These are phyloP conservation scores for Musa beccarii DNA, from an alignment of 176 grass and related monocot genomes.

Conservation along the genomic window DNA sequence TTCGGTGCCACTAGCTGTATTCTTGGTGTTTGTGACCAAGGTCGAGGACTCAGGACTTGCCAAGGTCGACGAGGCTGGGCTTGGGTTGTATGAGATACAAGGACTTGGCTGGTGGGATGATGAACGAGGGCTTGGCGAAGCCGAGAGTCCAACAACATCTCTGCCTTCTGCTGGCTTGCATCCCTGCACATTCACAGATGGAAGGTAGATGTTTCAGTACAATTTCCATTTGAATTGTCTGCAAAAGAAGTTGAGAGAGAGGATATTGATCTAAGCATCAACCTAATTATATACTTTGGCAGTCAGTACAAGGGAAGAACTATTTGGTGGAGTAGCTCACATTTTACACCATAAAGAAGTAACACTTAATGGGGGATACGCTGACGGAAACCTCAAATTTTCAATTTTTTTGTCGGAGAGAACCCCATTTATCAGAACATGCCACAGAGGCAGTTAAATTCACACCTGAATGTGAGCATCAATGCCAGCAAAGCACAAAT, in stretches of 20 bases:
- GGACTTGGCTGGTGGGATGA: constrained; percentile 25
- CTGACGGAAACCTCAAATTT: no score
- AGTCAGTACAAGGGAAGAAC: neutral
- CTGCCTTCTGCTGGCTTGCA: neutral
- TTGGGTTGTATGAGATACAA: constrained; percentile 13
- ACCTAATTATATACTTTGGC: neutral
- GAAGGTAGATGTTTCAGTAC: neutral
- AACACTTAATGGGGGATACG: no score
- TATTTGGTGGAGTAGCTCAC: neutral
- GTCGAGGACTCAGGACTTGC: constrained; percentile 17
- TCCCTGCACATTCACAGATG: constrained; percentile 10
- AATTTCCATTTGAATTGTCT: neutral
- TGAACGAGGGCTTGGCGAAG: constrained; percentile 17
- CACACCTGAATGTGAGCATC: no score
- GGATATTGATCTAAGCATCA: no score
- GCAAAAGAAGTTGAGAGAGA: neutral
- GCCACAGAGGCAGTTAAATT: no score
- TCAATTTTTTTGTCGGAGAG: no score
- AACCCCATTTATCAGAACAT: no score
- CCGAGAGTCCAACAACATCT: constrained; percentile 1
- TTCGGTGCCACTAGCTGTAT: neutral
- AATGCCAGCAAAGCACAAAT: no score
- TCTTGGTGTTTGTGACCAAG: constrained; percentile 10
- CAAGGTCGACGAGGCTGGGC: constrained; percentile 18
- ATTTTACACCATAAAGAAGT: neutral